Base-by-base conservation (phyloP, 257 asterid genomes). In the Perilla frutescens region DNA sequence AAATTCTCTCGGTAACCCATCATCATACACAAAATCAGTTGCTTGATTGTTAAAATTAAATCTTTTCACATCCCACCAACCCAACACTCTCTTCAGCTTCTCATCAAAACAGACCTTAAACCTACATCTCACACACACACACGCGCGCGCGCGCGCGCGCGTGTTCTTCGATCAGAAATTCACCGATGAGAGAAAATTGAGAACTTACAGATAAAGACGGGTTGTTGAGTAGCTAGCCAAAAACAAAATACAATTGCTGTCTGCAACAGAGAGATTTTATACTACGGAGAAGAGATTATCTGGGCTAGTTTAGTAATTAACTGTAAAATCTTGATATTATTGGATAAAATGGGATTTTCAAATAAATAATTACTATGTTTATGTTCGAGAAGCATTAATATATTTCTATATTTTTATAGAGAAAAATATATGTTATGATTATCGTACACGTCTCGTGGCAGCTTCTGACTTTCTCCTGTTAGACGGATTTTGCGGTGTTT, bases 281-380 rank as follows among this genome's bases (percentile, higher is more conserved):
- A 69, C 55, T 26, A 29, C 13, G 12, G 20, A 57, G 54, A 65
- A n/a, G 36, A n/a, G 55, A 63, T 45, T 9, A 1, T 4, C 6
- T 3, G 77, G 81, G 73, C 26, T 55, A 54, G 9, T 62, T 62
- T 51, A 13, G 71, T 69, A 68, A 69, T 68, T 68, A 7, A 13
- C 8, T 0, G 14, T 9, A 63, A 29, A 39, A 50, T 53, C 29
- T 56, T 66, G 39, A 56, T 68, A 13, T 50, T n/a, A 61, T 7
- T 37, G 67, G 67, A 61, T 61, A 20, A 37, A 34, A 59, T 14
- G 6, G 20, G 26, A 59, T 34, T 1, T 34, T 11, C 2, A 8
- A 7, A 4, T 32, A 59, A 29, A 31, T 13, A 10, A 7, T 61
- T 32, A 20, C n/a, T n/a, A 1, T 20, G 26, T 20, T 20, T 59